A percentile compares a stretch with the other conserved stretches of the same genome.
Evolutionary conservation across 345 rosid genomes (phyloP).

Genomic region (Abelmoschus esculentus): DNA sequence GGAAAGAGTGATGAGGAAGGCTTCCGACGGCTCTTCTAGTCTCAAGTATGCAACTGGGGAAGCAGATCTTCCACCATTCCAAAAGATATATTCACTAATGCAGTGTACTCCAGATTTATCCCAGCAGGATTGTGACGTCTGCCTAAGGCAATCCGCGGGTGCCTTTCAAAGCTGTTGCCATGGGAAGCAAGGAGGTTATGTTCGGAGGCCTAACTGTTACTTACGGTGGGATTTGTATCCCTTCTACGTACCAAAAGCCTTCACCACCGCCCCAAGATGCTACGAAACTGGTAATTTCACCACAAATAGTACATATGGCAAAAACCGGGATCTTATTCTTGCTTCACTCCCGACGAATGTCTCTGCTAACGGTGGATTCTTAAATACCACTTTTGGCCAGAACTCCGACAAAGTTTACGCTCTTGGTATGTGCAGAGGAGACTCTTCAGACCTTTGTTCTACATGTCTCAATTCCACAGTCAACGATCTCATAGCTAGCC

Average conservation of each 20-base stretch:
- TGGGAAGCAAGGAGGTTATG: slow-evolving; percentile 32
- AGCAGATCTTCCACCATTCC: not conserved
- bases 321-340: slow-evolving; percentile 13
- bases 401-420: slow-evolving; percentile 13
- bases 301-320: not conserved
- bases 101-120: slow-evolving; percentile 54
- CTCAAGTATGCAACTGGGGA: slow-evolving; percentile 33
- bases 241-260: not conserved
- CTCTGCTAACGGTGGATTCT: slow-evolving; percentile 12
- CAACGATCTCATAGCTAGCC: slow-evolving; percentile 8
- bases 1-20: slow-evolving; percentile 1
- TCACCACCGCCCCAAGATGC: not conserved
- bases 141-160: slow-evolving; percentile 17
- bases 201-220: slow-evolving; percentile 33
- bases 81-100: slow-evolving; percentile 28
- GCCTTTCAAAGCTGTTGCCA: slow-evolving; percentile 11
- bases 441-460: not conserved
- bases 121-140: slow-evolving; percentile 19
- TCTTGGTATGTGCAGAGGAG: slow-evolving; percentile 22
- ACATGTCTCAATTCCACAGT: not conserved
- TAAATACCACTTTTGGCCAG: slow-evolving; percentile 5
- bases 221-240: slow-evolving; percentile 33
- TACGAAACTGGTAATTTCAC: slow-evolving; percentile 17
- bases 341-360: not conserved
- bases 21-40: slow-evolving; percentile 22